Evolutionary conservation across 805 yeast species (phyloP), one percentile per base, ranked within the genome.

Genomic region (Dipodascopsis uninucleata): DNA sequence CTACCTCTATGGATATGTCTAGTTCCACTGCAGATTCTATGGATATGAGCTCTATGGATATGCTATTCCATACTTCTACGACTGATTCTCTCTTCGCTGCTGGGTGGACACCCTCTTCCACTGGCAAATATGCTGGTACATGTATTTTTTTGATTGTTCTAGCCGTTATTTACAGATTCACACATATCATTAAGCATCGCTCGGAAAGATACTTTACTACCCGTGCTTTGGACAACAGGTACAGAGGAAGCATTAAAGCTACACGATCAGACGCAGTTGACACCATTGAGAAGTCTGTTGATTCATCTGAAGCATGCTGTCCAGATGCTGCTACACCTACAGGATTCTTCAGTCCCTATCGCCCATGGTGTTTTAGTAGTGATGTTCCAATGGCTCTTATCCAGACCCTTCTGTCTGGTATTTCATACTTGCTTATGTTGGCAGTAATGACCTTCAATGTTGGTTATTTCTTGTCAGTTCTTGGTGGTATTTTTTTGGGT

Each of bases 371-470:
- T 16, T 38, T 51, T 29, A 49, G 45, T 28, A 52, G 50, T 17
- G 61, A 57, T 29, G 24, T 58, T 4, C 58, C 60, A 23, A 39
- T 49, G 21, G 36, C 59, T 7, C 32, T 48, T 9, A 21, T 58
- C 14, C 57, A 57, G 34, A 23, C 50, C 12, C 28, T 57, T 10
- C 31, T 45, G 3, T 31, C 54, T 12, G 60, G 53, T 21, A 35
- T 38, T 12, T 39, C 54, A 8, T 58, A 57, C 36, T 36, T 59
- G 23, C 55, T 57, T 28, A 59, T 59, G 62, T 29, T 59, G 32
- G 61, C 59, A 8, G 63, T 56, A 31, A 59, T 59, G 62, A 52
- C 63, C 6, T 54, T 52, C 39, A 59, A 59, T 24, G 53, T 59
- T 29, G 62, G 62, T 25, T 59, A 59, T 43, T 60, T 59, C 33